phyloP scores from a whole-genome alignment of 257 asterid genomes.

The Petunia axillaris region DNA sequence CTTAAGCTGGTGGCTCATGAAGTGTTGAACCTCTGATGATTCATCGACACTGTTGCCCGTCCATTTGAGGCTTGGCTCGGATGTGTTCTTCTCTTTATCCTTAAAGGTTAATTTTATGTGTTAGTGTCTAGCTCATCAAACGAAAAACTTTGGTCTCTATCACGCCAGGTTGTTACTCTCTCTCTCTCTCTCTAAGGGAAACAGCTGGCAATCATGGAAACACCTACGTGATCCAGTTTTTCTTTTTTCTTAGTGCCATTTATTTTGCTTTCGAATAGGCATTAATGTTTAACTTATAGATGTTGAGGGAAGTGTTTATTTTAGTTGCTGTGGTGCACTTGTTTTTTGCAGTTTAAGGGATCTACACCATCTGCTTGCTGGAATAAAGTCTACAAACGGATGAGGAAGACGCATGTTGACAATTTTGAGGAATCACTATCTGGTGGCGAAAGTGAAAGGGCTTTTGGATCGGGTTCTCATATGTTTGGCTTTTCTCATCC shows the following conservation, averaged over 20 bases:
- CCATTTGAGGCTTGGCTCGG: neutral
- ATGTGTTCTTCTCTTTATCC: neutral
- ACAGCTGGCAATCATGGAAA: slow-evolving; percentile 14
- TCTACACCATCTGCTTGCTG: slow-evolving; percentile 86
- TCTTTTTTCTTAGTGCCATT: neutral
- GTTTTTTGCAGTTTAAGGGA: slow-evolving; percentile 69
- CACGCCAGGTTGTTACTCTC: neutral
- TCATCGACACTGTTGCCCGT: neutral
- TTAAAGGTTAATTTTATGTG: neutral
- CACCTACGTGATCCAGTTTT: neutral
- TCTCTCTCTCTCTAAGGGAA: neutral
- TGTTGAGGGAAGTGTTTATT: slow-evolving; percentile 1
- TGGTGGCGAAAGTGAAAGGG: slow-evolving; percentile 44
- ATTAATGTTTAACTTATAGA: neutral
- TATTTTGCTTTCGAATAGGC: neutral
- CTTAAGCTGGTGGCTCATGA: neutral
- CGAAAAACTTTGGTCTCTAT: neutral
- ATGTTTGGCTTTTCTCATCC: slow-evolving; percentile 90
- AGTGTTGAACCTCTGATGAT: slow-evolving; percentile 11
- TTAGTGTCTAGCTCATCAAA: neutral
- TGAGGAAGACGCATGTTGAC: slow-evolving; percentile 57
- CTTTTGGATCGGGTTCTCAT: slow-evolving; percentile 67
- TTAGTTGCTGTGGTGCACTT: slow-evolving; percentile 25
- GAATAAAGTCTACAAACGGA: slow-evolving; percentile 74
- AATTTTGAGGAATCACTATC: slow-evolving; percentile 47